Conservation (phyloP, 768 basidiomycete species). For the Amylocystis lapponica region DNA sequence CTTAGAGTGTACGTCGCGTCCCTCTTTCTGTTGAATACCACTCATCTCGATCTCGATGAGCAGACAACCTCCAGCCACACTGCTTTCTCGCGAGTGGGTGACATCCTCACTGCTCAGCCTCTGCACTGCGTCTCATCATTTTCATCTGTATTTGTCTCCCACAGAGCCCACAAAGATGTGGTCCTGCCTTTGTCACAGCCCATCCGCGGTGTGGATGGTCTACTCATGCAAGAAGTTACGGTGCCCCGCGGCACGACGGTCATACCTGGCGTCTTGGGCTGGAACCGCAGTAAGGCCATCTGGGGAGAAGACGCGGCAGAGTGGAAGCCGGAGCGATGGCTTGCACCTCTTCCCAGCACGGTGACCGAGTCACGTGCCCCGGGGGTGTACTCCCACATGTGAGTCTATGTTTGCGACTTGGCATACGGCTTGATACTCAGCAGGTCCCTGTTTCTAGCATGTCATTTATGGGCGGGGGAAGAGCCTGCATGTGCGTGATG, state of each 20-base stretch:
- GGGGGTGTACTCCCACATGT: slow-evolving; percentile 20
- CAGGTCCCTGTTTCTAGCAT: slow-evolving; percentile 6
- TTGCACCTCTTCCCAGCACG: slow-evolving; percentile 22
- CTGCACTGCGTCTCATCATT: background rate
- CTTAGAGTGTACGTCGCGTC: slow-evolving; percentile 37
- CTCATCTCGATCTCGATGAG: background rate
- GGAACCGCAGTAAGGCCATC: slow-evolving; percentile 46
- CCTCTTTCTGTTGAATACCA: too few relatives aligned
- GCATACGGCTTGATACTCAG: background rate
- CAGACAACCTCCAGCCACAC: slow-evolving; percentile 3
- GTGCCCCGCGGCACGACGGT: slow-evolving; percentile 45
- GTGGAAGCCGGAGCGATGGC: slow-evolving; percentile 64
- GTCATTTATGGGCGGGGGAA: slow-evolving; percentile 18
- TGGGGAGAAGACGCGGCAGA: slow-evolving; percentile 59
- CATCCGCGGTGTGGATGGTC: slow-evolving; percentile 37
- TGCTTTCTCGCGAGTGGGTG: slow-evolving; percentile 6
- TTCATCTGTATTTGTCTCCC: background rate
- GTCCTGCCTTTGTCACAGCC: slow-evolving; percentile 52
- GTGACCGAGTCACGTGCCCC: slow-evolving; percentile 14
- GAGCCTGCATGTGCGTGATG: slow-evolving; percentile 19
- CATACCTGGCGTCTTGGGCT: slow-evolving; percentile 35
- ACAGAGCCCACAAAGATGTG: slow-evolving; percentile 44
- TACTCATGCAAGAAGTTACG: slow-evolving; percentile 32
- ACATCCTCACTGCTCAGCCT: background rate
- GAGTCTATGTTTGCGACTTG: background rate